These are phyloP conservation scores for Stereum hirsutum DNA, from an alignment of 1,284 basidiomycete species.

Conservation along the genomic window DNA sequence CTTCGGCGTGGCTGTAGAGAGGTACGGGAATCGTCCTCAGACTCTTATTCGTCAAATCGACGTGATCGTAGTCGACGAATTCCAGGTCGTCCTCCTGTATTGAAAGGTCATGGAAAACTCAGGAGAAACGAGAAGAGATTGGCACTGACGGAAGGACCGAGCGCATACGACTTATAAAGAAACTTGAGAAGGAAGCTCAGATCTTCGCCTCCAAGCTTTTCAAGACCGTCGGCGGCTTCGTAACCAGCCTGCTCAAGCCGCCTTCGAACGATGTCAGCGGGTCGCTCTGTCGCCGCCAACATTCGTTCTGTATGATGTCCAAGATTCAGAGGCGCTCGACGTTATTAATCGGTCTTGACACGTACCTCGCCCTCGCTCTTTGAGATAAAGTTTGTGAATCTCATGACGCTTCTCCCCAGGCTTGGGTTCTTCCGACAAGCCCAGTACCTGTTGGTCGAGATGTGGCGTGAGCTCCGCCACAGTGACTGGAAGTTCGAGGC, in stretches of 20 bases:
- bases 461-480: slow-evolving; percentile 61
- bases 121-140: background rate
- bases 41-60: slow-evolving; percentile 81
- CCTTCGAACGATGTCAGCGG: slow-evolving; percentile 78
- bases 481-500: slow-evolving; percentile 57
- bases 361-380: slow-evolving; percentile 78
- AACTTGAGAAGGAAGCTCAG: slow-evolving; percentile 86
- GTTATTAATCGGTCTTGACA: slow-evolving; percentile 9
- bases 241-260: slow-evolving; percentile 91
- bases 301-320: slow-evolving; percentile 56
- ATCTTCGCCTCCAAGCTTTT: slow-evolving; percentile 77
- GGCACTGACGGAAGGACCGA: slow-evolving; percentile 54
- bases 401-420: slow-evolving; percentile 31
- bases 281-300: slow-evolving; percentile 74
- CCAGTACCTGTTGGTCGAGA: slow-evolving; percentile 51
- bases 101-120: slow-evolving; percentile 3
- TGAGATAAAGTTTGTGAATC: slow-evolving; percentile 72
- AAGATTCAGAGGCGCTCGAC: background rate
- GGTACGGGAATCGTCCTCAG: slow-evolving; percentile 88
- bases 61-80: slow-evolving; percentile 71
- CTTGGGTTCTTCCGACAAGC: slow-evolving; percentile 25
- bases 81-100: slow-evolving; percentile 60
- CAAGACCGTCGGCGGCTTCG: slow-evolving; percentile 73
- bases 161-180: slow-evolving; percentile 68
- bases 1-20: slow-evolving; percentile 81